Base-by-base conservation (phyloP, 805 yeast genomes). In the Ogataea saltuana region DNA sequence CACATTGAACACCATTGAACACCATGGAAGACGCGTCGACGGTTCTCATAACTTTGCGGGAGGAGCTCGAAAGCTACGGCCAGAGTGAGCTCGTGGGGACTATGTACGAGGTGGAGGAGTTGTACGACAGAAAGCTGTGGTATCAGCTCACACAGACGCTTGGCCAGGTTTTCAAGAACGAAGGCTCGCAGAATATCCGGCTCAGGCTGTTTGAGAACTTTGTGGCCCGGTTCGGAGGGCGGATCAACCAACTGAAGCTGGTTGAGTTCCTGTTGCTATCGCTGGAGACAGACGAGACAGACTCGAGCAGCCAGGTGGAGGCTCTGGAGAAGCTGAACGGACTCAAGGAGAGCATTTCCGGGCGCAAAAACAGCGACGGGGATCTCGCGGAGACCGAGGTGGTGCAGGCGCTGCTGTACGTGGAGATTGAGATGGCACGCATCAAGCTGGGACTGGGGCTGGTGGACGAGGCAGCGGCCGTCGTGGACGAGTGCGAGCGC, bases 51-150 rank as follows among this genome's bases (percentile, higher is more conserved):
- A 74, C 81, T 3, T 70, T 88, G 40, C 78, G 95, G 41, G 72
- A 74, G 55, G 85, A 82, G 57, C 72, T 81, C 4, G 87, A 84
- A 45, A 69, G 77, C 3, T 34, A 45, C 5, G 56, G 53, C 3
- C 59, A 59, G 38, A 33, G 52, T 1, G 88, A 83, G 29, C 70
- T 89, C 40, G 70, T 80, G 8, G 76, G 80, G 21, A 63, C 73
- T 6, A 75, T 85, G 55, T 82, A 78, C 59, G 76, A 78, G 41
- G 76, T 91, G 60, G 97, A 90, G 59, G 96, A 88, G 56, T 71
- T 73, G 44, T 85, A 88, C 67, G 96, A 89, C 59, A 74, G 96
- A 54, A 89, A 88, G 64, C 75, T 91, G 61, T 93, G 97, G 97
- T 95, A 85, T 68, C 98, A 93, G 70, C 75, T 93, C 60, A 87